phyloP scores from a whole-genome alignment of 2,329 filamentous ascomycete genomes.

The Cytospora paraplurivora region DNA sequence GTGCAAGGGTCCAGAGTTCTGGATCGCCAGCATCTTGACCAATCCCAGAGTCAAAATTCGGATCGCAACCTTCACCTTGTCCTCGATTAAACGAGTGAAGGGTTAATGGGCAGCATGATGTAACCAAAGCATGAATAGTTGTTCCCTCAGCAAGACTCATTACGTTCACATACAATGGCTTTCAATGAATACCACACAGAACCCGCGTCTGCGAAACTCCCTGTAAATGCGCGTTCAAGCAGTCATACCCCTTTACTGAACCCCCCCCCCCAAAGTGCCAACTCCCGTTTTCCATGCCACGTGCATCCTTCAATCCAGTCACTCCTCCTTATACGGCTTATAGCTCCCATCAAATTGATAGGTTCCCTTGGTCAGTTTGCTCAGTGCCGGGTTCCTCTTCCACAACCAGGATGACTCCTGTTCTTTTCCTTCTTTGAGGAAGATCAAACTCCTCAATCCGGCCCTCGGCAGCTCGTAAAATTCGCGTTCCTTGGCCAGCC shows the following conservation, averaged over 20 bases:
- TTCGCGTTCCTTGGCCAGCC: conserved; percentile 28
- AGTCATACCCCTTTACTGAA: not conserved
- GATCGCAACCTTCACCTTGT: too few relatives aligned
- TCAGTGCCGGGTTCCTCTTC: conserved; percentile 32
- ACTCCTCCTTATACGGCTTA: conserved; percentile 31
- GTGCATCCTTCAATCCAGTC: not conserved
- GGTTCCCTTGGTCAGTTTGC: conserved; percentile 28
- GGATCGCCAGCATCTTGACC: too few relatives aligned
- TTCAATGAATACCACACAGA: not conserved
- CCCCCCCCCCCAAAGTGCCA: not conserved
- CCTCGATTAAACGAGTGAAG: too few relatives aligned
- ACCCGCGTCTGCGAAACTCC: not conserved
- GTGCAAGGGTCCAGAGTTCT: too few relatives aligned
- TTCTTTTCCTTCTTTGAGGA: conserved; percentile 25
- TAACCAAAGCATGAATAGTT: not conserved
- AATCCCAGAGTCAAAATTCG: too few relatives aligned
- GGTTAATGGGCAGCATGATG: not conserved
- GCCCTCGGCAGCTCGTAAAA: conserved; percentile 35
- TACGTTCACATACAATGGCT: not conserved
- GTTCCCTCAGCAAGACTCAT: not conserved
- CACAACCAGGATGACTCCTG: conserved; percentile 29
- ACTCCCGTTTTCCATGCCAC: not conserved
- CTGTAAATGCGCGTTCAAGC: not conserved
- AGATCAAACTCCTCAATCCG: conserved; percentile 36
- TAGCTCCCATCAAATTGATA: conserved; percentile 32